A percentile compares a stretch with the other conserved stretches of the same genome.
Evolutionary conservation across 441 rosid genomes (phyloP).

Genomic region (Erysimum pusillum): DNA sequence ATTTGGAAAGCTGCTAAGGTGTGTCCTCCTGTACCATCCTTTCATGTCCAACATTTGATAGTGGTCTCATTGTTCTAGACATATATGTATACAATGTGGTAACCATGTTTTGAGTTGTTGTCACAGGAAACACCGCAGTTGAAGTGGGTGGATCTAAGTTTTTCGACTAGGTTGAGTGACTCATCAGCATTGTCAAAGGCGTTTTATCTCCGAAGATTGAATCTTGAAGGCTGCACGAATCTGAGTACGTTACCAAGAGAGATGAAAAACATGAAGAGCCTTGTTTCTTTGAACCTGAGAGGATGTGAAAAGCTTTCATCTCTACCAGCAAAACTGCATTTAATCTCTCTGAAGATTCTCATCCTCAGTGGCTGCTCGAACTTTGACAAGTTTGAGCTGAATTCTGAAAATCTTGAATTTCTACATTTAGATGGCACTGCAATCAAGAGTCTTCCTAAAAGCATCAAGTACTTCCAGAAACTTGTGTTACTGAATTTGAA

Average conservation of each 20-base stretch:
- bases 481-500: conserved; percentile 30
- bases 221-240: neutral
- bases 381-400: neutral
- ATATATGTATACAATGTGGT: too few relatives aligned
- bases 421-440: conserved; percentile 30
- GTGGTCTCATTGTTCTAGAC: too few relatives aligned
- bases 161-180: too few relatives aligned
- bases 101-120: too few relatives aligned
- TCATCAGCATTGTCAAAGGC: too few relatives aligned
- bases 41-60: too few relatives aligned
- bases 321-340: neutral
- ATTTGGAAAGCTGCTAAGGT: neutral
- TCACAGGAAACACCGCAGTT: too few relatives aligned
- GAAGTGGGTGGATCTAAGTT: too few relatives aligned
- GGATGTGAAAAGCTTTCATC: conserved; percentile 3
- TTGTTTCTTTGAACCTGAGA: neutral
- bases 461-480: conserved; percentile 26
- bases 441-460: neutral
- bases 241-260: neutral
- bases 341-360: conserved; percentile 13
- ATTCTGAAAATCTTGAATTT: neutral
- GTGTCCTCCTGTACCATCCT: too few relatives aligned
- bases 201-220: too few relatives aligned
- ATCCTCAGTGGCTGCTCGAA: conserved; percentile 24
- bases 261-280: neutral